phyloP scores from a whole-genome alignment of 768 basidiomycete genomes.

The Trametes cinnabarina region DNA sequence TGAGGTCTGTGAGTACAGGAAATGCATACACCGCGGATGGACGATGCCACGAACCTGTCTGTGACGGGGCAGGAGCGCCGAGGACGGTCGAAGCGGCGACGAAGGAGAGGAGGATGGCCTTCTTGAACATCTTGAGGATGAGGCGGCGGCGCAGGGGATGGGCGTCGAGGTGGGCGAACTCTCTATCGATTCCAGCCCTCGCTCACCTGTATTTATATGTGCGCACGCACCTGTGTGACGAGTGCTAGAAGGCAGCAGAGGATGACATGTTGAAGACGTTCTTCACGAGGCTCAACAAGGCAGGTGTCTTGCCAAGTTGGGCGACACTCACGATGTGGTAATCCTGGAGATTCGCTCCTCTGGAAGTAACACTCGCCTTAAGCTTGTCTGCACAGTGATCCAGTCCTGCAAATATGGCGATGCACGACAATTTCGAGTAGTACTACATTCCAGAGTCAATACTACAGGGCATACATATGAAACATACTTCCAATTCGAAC shows the following conservation, averaged over 20 bases:
- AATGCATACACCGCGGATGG: no score
- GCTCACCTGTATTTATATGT: neutral
- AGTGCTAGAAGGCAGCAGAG: neutral
- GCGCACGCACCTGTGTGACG: neutral
- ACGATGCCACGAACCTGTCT: slow-evolving; percentile 4
- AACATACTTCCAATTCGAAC: neutral
- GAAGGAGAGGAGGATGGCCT: slow-evolving; percentile 12
- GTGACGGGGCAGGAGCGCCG: slow-evolving; percentile 12
- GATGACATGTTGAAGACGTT: neutral
- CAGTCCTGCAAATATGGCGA: no score
- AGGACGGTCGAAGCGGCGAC: slow-evolving; percentile 16
- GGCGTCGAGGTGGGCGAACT: neutral
- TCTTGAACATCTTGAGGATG: slow-evolving; percentile 9
- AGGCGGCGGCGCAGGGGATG: neutral
- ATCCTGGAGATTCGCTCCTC: no score
- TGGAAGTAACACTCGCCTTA: no score
- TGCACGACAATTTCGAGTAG: neutral
- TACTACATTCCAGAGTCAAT: neutral
- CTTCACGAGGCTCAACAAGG: neutral
- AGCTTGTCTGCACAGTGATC: no score
- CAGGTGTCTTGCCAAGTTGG: neutral
- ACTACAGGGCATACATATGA: neutral
- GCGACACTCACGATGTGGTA: neutral
- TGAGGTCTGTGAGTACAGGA: neutral
- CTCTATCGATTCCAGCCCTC: neutral